Evolutionary conservation across 2,329 filamentous ascomycete species (phyloP).

Genomic region (Neopestalotiopsis rosae): DNA sequence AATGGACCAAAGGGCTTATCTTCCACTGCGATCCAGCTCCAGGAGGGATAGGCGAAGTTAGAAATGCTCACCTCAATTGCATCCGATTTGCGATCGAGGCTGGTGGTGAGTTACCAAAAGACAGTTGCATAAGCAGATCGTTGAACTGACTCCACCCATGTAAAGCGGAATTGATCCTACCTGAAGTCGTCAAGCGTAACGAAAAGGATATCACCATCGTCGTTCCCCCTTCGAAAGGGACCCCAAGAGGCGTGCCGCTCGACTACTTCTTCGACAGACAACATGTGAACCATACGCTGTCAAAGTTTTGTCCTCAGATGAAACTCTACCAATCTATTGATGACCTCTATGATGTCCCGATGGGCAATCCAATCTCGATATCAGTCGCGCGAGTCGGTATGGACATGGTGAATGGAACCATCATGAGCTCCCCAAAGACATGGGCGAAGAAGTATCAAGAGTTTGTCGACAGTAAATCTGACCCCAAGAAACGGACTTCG

Average conservation of each 20-base stretch:
- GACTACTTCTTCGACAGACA: conserved; percentile 42
- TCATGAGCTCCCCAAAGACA: conserved; percentile 29
- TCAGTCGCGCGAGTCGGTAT: conserved; percentile 28
- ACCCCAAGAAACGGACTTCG: conserved; percentile 32
- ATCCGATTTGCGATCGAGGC: conserved; percentile 52
- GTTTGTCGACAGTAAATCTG: conserved; percentile 32
- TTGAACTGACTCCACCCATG: not conserved
- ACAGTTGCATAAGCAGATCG: not conserved
- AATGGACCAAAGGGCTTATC: conserved; percentile 46
- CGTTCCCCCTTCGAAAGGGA: conserved; percentile 29
- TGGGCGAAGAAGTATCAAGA: conserved; percentile 30
- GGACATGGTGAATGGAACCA: conserved; percentile 27
- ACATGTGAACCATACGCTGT: conserved; percentile 36
- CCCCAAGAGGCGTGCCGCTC: conserved; percentile 35
- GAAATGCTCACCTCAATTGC: conserved; percentile 51
- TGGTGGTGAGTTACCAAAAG: conserved; percentile 40
- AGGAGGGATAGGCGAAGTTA: conserved; percentile 49
- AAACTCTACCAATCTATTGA: conserved; percentile 39
- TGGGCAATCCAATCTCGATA: conserved; percentile 31
- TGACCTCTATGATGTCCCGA: conserved; percentile 39
- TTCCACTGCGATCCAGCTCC: conserved; percentile 48
- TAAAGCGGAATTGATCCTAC: conserved; percentile 45
- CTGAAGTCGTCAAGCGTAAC: conserved; percentile 40
- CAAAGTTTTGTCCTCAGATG: conserved; percentile 42
- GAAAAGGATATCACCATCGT: conserved; percentile 33